phyloP scores from a whole-genome alignment of 805 yeast species.

The Candida nemodendra region DNA sequence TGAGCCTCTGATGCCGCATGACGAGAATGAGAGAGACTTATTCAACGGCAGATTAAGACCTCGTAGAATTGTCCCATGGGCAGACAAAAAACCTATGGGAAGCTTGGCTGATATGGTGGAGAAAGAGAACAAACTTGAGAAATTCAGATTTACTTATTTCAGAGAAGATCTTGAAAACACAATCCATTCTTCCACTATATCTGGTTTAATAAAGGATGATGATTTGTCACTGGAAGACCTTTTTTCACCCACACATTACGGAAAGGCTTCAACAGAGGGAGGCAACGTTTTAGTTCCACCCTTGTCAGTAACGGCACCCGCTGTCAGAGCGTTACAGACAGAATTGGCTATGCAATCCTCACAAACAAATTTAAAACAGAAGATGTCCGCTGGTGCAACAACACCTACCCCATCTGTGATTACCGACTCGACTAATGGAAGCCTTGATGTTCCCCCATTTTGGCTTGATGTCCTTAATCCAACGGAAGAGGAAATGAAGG shows the following conservation, averaged over 20 bases:
- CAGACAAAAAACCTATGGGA: constrained; percentile 30
- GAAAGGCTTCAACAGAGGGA: constrained; percentile 4
- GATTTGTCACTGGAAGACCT: constrained; percentile 61
- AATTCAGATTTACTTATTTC: constrained; percentile 85
- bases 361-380: constrained; percentile 12
- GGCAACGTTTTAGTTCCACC: constrained; percentile 6
- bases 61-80: constrained; percentile 75
- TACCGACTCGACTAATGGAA: constrained; percentile 30
- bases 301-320: not conserved
- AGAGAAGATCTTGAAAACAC: constrained; percentile 89
- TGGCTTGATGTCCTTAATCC: constrained; percentile 95
- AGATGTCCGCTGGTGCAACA: constrained; percentile 16
- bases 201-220: constrained; percentile 62
- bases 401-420: constrained; percentile 28
- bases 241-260: constrained; percentile 48
- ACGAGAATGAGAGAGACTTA: constrained; percentile 56
- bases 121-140: constrained; percentile 35
- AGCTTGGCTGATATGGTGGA: constrained; percentile 17
- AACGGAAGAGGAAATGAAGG: constrained; percentile 96
- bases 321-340: constrained; percentile 1
- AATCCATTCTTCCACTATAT: constrained; percentile 82
- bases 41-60: constrained; percentile 71
- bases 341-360: constrained; percentile 13
- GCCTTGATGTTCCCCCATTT: constrained; percentile 54
- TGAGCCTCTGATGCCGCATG: constrained; percentile 27